Base-by-base conservation (phyloP, 768 basidiomycete species). In the Lyophyllum decastes region DNA sequence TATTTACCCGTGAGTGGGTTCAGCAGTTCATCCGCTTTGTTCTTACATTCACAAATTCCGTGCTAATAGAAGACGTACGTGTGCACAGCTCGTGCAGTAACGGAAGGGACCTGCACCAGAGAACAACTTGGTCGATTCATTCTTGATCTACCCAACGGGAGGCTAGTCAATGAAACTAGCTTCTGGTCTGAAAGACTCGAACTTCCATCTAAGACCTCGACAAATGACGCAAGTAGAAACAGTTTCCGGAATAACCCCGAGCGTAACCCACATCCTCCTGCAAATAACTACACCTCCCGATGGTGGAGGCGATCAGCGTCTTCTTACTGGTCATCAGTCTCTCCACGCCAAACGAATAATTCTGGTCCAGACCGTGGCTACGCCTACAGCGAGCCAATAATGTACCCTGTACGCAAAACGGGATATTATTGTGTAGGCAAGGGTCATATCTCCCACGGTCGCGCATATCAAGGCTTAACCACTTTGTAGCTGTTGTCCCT, bases 401-500 rank as follows among this genome's bases (percentile, higher is more conserved):
- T 87, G 49, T 98, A 98, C 70, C 71, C 79, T 22, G 92, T 98
- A 22, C 76, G 78, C 25, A 90, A 89, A 71, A 95, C 93, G 1
- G 97, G 96, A 1, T 98, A 97, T 70, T 98, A 97, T 70, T 98
- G 96, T 70, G 88, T 96, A 61, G 95, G 95, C 89, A 70, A 73
- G 92, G 75, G 2, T 33, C 22, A 21, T 34, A 17, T 35, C 21
- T 49, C 19, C 27, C 26, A n/a, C n/a, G 55, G 41, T 55, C 35
- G 34, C 45, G 50, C 25, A 19, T 12, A 49, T 67, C 30, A 19
- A 30, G 35, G 14, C 41, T 48, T 1, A 55, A 14, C 21, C 43
- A 27, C 27, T 17, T 19, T 33, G 11, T 40, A 94, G 95, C 92
- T 27, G 82, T 93, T 49, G 83, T 99, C 24, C 97, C 97, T 35